phyloP scores from a whole-genome alignment of 1,284 basidiomycete genomes.

The Ustilago hordei region DNA sequence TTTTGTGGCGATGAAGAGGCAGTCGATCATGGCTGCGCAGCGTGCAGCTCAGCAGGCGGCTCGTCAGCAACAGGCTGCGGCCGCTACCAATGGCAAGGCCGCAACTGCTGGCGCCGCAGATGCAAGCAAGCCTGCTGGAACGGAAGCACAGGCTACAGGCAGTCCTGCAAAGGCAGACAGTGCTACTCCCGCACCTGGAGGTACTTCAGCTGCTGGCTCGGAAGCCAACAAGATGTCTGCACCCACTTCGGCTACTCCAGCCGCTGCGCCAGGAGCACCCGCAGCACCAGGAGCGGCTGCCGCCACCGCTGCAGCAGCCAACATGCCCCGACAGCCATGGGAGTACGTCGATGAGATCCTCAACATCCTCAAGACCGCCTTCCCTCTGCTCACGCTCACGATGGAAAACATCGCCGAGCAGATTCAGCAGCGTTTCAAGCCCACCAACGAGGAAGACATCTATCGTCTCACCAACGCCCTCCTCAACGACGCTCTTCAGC shows the following conservation, averaged over 20 bases:
- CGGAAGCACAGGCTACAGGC: conserved; percentile 9
- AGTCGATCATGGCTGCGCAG: conserved; percentile 56
- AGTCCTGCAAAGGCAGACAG: conserved; percentile 37
- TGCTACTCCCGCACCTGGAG: conserved; percentile 10
- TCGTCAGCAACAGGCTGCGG: conserved; percentile 68
- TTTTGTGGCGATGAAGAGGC: conserved; percentile 72
- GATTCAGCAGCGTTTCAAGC: conserved; percentile 90
- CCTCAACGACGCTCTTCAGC: conserved; percentile 75
- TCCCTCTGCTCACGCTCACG: conserved; percentile 92
- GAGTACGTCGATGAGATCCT: conserved; percentile 95
- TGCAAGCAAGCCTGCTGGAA: conserved; percentile 12
- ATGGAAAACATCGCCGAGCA: conserved; percentile 99
- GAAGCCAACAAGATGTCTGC: conserved; percentile 18
- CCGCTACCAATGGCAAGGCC: conserved; percentile 32
- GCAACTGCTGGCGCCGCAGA: conserved; percentile 19
- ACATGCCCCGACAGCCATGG: conserved; percentile 77
- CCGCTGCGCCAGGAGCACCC: conserved; percentile 2
- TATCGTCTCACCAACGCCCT: conserved; percentile 91
- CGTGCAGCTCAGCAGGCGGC: conserved; percentile 71
- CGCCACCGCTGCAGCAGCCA: conserved; percentile 51
- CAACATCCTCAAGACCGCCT: conserved; percentile 93
- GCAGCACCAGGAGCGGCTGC: conserved; percentile 25
- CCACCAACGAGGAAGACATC: conserved; percentile 90
- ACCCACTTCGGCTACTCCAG: conserved; percentile 2
- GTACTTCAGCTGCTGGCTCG: conserved; percentile 14